Percentiles rank a stretch among this genome's conserved stretches.
Conservation (phyloP, 2,329 filamentous ascomycete genomes). For the Fusarium sublunatum region DNA sequence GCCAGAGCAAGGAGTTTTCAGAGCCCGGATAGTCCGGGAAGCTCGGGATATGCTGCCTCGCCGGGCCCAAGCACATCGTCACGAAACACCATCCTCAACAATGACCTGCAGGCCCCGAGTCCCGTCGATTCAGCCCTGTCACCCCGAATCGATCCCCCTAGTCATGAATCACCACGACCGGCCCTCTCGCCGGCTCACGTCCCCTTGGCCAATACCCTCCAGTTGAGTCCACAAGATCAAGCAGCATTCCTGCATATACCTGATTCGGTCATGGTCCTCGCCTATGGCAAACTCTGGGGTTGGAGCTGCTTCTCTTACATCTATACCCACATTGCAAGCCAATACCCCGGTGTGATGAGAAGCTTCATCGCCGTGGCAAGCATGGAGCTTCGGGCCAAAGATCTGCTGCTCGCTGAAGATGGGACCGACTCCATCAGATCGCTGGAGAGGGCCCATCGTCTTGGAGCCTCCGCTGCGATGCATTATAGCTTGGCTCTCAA, state of each 20-base stretch:
- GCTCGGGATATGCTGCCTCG: background rate
- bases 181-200: conserved; percentile 24
- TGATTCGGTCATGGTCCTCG: conserved; percentile 31
- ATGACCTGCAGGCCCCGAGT: background rate
- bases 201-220: conserved; percentile 30
- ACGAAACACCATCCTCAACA: background rate
- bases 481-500: conserved; percentile 35
- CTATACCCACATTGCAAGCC: conserved; percentile 28
- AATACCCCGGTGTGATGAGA: conserved; percentile 40
- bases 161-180: background rate
- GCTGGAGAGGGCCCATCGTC: conserved; percentile 13
- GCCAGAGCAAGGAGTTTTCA: background rate
- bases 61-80: conserved; percentile 11
- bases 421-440: accelerated
- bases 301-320: conserved; percentile 43
- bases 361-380: conserved; percentile 38
- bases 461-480: conserved; percentile 15
- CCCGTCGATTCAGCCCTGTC: background rate
- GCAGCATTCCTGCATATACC: conserved; percentile 34
- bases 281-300: conserved; percentile 37
- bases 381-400: conserved; percentile 33
- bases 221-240: conserved; percentile 22
- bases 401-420: conserved; percentile 19
- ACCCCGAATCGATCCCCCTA: background rate
- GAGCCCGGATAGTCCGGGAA: conserved; percentile 3